Conservation (phyloP, 306 rosid species). For the Heteromeles arbutifolia region DNA sequence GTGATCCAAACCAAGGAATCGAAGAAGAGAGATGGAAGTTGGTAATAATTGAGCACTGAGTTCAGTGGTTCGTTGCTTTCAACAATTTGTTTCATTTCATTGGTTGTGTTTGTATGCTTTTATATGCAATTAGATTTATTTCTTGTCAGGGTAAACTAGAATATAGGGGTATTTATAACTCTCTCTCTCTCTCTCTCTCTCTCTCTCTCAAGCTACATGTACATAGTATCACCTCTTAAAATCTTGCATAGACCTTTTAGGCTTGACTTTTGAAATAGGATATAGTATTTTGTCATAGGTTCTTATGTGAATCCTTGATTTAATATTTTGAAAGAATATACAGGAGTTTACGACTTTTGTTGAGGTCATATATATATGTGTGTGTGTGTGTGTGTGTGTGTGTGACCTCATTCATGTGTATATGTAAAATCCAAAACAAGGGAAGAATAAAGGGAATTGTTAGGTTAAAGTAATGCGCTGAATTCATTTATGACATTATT, state of each 20-base stretch:
- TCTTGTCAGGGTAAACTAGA: not conserved
- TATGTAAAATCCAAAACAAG: not conserved
- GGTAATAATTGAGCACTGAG: slow-evolving; percentile 92
- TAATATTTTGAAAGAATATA: not conserved
- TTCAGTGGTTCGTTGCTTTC: slow-evolving; percentile 85
- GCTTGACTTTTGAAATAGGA: not conserved
- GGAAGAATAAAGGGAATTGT: not conserved
- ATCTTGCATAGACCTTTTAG: not conserved
- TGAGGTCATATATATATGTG: not conserved
- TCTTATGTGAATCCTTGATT: not conserved
- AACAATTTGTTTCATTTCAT: slow-evolving; percentile 20
- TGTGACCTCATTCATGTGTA: not conserved
- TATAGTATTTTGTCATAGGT: not conserved
- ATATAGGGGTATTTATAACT: not conserved
- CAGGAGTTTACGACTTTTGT: not conserved
- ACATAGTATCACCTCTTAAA: not conserved
- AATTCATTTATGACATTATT: not conserved
- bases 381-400: too few relatives aligned
- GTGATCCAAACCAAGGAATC: slow-evolving; percentile 99
- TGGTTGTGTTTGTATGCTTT: slow-evolving; percentile 3
- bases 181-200: not conserved
- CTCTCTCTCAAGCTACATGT: not conserved
- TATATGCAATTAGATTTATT: not conserved
- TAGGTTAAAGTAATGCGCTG: not conserved
- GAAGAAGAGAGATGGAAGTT: slow-evolving; percentile 99